These are phyloP conservation scores for Jatropha multifida DNA, from an alignment of 441 rosid species.

Conservation along the genomic window DNA sequence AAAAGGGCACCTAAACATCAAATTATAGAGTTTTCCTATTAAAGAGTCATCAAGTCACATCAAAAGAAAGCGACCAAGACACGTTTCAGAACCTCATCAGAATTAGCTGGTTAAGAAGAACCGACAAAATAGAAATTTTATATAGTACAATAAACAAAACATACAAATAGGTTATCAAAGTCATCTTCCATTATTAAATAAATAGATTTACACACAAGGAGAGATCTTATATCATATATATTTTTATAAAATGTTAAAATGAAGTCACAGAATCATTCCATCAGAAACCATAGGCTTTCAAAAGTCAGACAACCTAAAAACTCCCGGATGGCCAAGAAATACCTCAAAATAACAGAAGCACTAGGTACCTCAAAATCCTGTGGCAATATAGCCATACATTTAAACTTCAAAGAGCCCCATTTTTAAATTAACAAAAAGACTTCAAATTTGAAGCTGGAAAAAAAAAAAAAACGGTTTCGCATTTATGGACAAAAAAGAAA, in stretches of 20 bases:
- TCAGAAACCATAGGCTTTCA: constrained; percentile 1
- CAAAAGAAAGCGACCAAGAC: constrained; percentile 31
- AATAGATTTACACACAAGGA: background rate
- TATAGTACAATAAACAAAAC: constrained; percentile 6
- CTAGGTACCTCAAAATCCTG: background rate
- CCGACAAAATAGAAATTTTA: constrained; percentile 32
- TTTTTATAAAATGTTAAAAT: background rate
- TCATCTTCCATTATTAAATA: constrained; percentile 17
- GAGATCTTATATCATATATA: constrained; percentile 4
- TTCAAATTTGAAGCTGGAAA: background rate
- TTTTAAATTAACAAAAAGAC: background rate
- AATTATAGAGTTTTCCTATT: background rate
- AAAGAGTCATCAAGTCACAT: constrained; percentile 15
- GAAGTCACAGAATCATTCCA: background rate
- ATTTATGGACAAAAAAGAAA: background rate
- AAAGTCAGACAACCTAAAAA: background rate
- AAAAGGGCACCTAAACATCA: background rate
- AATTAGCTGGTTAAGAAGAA: constrained; percentile 28
- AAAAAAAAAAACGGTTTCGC: background rate
- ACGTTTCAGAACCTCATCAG: constrained; percentile 27
- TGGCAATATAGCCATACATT: background rate
- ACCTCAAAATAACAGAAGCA: background rate
- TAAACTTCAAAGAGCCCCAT: background rate
- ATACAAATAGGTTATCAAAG: constrained; percentile 33
- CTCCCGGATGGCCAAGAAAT: background rate